Base-by-base conservation (phyloP, 2,329 filamentous ascomycete species). In the Shiraia sp. region DNA sequence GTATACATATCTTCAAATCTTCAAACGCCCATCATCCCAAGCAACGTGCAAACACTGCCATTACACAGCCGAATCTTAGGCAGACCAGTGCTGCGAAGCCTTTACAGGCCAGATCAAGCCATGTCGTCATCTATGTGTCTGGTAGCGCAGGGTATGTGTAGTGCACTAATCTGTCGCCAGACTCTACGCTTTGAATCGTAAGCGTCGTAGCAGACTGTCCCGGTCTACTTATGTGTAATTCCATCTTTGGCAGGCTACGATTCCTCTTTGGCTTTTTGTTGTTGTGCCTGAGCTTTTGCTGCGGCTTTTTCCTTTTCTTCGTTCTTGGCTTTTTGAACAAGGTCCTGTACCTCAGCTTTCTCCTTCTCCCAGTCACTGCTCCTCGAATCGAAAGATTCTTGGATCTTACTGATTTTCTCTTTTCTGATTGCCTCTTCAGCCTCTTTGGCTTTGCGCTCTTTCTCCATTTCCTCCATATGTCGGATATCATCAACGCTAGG, bases 401-500 rank as follows among this genome's bases (percentile, higher is more conserved):
- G 87, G 47, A 93, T 83, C 72, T 89, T 89, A 64, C 89, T 85
- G 55, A 85, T 76, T 41, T 83, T 82, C 47, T 90, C 86, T 16
- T 81, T 80, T 62, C 86, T 85, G 47, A 86, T 83, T 55, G 82
- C 80, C 63, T 95, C 89, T 68, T 93, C 90, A 22, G 83, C 80
- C 68, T 96, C 92, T 33, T 85, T 86, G 17, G 82, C 83, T 51
- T 88, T 79, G 40, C 87, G 83, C 66, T 97, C 91, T 52, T 85
- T 79, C 65, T 97, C 92, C 92, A 97, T 96, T 72, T 96, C 90
- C 81, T 91, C 92, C 93, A 99, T 99, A 64, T 97, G 93, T 45
- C 88, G 85, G 50, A 97, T 88, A 62, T 99, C 93, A 63, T 99
- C 93, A 12, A 96, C 88, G 61, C 90, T 96, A n/a, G 93, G 93